Evolutionary conservation across 176 grass and related monocot species (phyloP), one percentile per base, ranked within the genome.

Genomic region (Phoenix dactylifera): DNA sequence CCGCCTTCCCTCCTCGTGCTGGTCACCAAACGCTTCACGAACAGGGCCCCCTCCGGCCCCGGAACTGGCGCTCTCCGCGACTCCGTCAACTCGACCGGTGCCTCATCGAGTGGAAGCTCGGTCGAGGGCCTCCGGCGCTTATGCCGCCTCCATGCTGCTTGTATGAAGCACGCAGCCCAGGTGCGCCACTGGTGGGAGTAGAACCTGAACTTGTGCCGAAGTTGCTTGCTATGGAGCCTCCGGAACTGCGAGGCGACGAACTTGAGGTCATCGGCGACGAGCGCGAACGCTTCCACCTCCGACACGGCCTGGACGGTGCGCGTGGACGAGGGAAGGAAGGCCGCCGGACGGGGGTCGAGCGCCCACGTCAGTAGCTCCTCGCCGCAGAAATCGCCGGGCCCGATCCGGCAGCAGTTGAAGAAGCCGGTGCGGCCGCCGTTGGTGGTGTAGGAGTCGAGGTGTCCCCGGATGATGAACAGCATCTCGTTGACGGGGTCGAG

Each of bases 351-450:
- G 55, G 93, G 93, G 70, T 97, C 73, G 10, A 97, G 84, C 24
- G 93, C 93, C 93, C 93, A 97, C 20, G 93, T 82, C 16, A 97
- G 87, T 35, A 97, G 82, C 78, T 97, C 87, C 78, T 97, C 87
- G 3, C 93, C 93, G 67, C 93, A 97, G 87, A 97, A 97, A 78
- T 97, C 93, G 0, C 84, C 87, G 1, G 92, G 75, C 0, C 92
- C 87, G 62, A 97, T 82, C 50, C 81, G 92, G 65, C 92, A 91
- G 29, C 67, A 97, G 70, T 97, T 91, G 81, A 97, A 91, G 78
- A 97, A 97, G 3, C 92, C 92, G 1, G 66, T 77, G 9, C 92
- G 55, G 0, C 92, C 92, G 2, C 92, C 92, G 56, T 97, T 88
- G 72, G 92, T 97, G 0, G 92, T 97, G 76, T 63, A 80, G 1